Evolutionary conservation across 1,139 yeast genomes (phyloP), one percentile per base, ranked within the genome.

Genomic region (Insectozyma bohioensis): DNA sequence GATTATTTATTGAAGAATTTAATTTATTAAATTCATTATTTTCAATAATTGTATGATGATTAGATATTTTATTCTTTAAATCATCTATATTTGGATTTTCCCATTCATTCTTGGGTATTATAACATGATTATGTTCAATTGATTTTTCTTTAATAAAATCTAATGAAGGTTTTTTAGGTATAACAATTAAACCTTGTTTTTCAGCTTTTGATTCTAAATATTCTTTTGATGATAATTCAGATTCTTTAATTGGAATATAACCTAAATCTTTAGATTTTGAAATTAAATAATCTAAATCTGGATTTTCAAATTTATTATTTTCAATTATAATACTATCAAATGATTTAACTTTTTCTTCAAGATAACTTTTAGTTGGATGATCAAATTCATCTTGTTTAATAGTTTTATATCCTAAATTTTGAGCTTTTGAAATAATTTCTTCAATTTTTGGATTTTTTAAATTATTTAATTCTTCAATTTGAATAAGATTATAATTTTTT

Each of bases 221-320:
- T 6, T 40, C 25, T 16, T 52, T 45, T 14, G 17, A 31, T 8
- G 38, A 35, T 36, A 21, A 7, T 8, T 36, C 37, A 4, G 42
- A 39, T 4, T 37, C 31, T 30, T 71, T 24, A 3, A 72, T 38
- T 7, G 47, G 46, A 22, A 56, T 48, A 8, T 16, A 20, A 23
- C 9, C 14, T 5, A 11, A 39, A 45, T 2, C 45, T 2, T 39
- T 26, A 1, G 75, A 72, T 31, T 57, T 56, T 3, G 47, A 48
- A 11, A 42, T 44, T n/a, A 75, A 43, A 33, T 62, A 61, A 5
- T 63, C 56, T 17, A 51, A 31, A 4, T 51, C 31, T 4, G 72
- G 65, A 12, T 25, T 26, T 3, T 52, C 50, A 2, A 52, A 24
- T 16, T 29, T 39, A 3, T 42, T 23, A 4, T 42, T 30, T 24